Evolutionary conservation across 257 asterid species (phyloP), one percentile per base, ranked within the genome.

Genomic region (Fraxinus cuspidata): DNA sequence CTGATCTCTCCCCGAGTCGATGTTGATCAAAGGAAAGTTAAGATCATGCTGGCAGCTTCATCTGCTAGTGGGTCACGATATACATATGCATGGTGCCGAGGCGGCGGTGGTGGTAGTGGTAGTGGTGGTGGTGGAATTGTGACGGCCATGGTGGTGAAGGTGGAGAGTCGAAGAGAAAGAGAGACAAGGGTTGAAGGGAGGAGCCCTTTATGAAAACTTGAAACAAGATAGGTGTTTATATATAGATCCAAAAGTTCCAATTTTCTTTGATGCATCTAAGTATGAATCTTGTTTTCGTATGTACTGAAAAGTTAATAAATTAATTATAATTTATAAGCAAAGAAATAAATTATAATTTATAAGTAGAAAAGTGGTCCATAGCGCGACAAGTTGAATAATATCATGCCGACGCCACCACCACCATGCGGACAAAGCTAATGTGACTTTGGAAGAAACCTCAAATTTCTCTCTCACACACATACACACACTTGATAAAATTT

Each of bases 21-120:
- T 4, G 21, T 5, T 2, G 66, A 25, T 1, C 3, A 3, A 31
- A 67, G 89, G 68, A 64, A 78, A 86, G 88, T 84, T 84, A 66
- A 88, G 92, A 88, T 88, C 92, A 88, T 74, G 92, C 90, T 88
- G 92, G 87, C 92, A 88, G 92, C 92, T 88, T 88, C 92, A 88
- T 81, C 92, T 83, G 80, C 80, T 60, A 66, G 34, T 67, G 85
- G 82, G 56, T 74, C 92, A 81, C 91, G 84, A 81, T 58, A 15
- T 74, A 53, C 15, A 32, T 1, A 74, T 16, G 53, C 35, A 34
- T 60, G 27, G 28, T 9, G 35, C 2, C 8, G 35, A 4, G 28
- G 29, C 8, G 23, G 34, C 10, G 34, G 70, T 0, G 71, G 66
- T 19, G 56, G 68, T n/a, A 1, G 70, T 40, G 4, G 29, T 15